A percentile compares a stretch with the other conserved stretches of the same genome.
These are phyloP conservation scores for Colletotrichum tropicicola DNA, from an alignment of 2,329 filamentous ascomycete genomes.

Conservation along the genomic window DNA sequence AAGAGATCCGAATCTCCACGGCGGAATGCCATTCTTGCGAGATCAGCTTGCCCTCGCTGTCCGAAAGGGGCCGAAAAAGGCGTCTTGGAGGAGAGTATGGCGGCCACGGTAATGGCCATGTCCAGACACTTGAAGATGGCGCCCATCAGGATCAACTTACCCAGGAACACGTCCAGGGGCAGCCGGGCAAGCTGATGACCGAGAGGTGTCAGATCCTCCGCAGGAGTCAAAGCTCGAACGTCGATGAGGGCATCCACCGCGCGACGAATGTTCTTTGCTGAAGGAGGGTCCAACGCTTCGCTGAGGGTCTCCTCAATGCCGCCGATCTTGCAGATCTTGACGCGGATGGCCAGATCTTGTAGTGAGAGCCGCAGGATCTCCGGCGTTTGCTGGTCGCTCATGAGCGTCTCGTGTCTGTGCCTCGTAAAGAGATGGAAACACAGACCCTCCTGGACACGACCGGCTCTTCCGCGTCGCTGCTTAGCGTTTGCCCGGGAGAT, in stretches of 20 bases:
- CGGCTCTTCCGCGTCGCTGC: slow-evolving; percentile 91
- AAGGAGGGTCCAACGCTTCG: slow-evolving; percentile 89
- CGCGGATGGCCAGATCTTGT: slow-evolving; percentile 92
- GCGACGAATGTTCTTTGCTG: slow-evolving; percentile 88
- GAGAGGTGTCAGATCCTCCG: slow-evolving; percentile 86
- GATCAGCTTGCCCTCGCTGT: slow-evolving; percentile 82
- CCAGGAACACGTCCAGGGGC: slow-evolving; percentile 92
- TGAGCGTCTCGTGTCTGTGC: slow-evolving; percentile 82
- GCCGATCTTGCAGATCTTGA: slow-evolving; percentile 97
- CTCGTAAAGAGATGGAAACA: slow-evolving; percentile 98
- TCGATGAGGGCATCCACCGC: slow-evolving; percentile 94
- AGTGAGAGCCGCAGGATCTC: slow-evolving; percentile 95
- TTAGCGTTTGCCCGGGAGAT: slow-evolving; percentile 96
- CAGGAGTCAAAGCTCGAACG: slow-evolving; percentile 83
- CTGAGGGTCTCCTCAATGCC: slow-evolving; percentile 90
- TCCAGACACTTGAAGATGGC: slow-evolving; percentile 91
- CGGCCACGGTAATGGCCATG: slow-evolving; percentile 89
- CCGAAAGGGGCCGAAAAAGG: slow-evolving; percentile 91
- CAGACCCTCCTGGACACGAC: slow-evolving; percentile 92
- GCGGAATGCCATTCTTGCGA: slow-evolving; percentile 80
- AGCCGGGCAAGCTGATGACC: slow-evolving; percentile 88
- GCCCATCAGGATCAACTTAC: slow-evolving; percentile 89
- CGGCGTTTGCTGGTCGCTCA: slow-evolving; percentile 93
- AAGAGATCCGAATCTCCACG: slow-evolving; percentile 90
- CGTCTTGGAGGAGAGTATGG: slow-evolving; percentile 93